Conservation (phyloP, 768 basidiomycete species). For the Neoboletus brunneissimus region DNA sequence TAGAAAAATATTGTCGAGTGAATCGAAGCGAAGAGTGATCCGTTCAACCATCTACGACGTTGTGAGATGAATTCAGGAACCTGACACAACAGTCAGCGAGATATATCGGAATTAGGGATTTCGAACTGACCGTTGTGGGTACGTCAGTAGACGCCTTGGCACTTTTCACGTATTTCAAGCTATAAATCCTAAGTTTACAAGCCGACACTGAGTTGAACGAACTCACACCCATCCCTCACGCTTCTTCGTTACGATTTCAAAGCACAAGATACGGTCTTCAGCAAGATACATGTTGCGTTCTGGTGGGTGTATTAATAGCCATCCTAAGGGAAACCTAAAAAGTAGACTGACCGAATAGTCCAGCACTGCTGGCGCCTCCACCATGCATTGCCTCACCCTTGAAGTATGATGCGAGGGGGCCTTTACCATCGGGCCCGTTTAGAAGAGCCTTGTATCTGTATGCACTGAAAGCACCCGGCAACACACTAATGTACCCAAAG, state of each 20-base stretch:
- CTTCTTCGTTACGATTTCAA: conserved; percentile 91
- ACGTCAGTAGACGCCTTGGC: conserved; percentile 97
- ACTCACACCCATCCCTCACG: conserved; percentile 77
- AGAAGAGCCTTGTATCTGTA: conserved; percentile 85
- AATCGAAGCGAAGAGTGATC: conserved; percentile 89
- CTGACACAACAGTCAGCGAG: conserved; percentile 25
- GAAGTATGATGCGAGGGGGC: conserved; percentile 90
- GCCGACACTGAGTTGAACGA: not conserved
- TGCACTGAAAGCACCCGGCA: conserved; percentile 91
- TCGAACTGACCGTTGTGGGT: conserved; percentile 60
- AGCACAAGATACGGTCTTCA: conserved; percentile 88
- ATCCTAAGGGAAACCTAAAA: not conserved
- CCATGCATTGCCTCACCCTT: conserved; percentile 88
- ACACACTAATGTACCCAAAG: conserved; percentile 82
- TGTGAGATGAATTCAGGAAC: conserved; percentile 95
- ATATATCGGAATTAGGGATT: not conserved
- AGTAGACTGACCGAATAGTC: conserved; percentile 52
- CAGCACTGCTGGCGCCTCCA: conserved; percentile 53
- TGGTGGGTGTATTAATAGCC: conserved; percentile 14
- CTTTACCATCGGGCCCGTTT: conserved; percentile 85
- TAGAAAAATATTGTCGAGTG: conserved; percentile 89
- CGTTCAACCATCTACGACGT: conserved; percentile 84
- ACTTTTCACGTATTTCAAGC: conserved; percentile 85
- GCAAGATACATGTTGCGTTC: conserved; percentile 92
- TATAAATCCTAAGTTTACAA: conserved; percentile 25